Evolutionary conservation across 805 yeast species (phyloP).

Genomic region (Sugiyamaella chiloensis): DNA sequence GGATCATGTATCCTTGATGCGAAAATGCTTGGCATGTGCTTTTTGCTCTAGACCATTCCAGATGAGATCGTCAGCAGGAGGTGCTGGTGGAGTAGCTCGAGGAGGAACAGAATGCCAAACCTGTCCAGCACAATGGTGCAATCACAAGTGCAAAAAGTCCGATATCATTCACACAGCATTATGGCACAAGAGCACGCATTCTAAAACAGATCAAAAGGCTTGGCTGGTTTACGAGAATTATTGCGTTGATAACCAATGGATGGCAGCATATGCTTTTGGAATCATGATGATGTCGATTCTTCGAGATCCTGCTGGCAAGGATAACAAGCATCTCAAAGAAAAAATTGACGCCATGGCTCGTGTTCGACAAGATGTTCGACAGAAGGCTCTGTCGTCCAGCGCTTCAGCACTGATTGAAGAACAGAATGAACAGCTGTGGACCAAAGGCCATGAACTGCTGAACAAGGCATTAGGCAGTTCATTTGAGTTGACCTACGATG

Average conservation of each 20-base stretch:
- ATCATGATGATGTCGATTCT: slow-evolving; percentile 48
- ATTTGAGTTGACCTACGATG: slow-evolving; percentile 44
- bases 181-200: slow-evolving; percentile 49
- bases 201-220: slow-evolving; percentile 32
- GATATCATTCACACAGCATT: slow-evolving; percentile 53
- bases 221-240: slow-evolving; percentile 58
- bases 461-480: slow-evolving; percentile 41
- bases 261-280: slow-evolving; percentile 64
- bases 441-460: slow-evolving; percentile 52
- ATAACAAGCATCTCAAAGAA: slow-evolving; percentile 30
- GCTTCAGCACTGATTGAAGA: slow-evolving; percentile 48
- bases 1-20: slow-evolving; percentile 57
- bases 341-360: slow-evolving; percentile 64
- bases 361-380: slow-evolving; percentile 64
- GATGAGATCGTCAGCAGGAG: slow-evolving; percentile 24
- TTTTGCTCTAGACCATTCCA: slow-evolving; percentile 61
- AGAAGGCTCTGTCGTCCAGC: slow-evolving; percentile 47
- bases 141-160: slow-evolving; percentile 52
- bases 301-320: slow-evolving; percentile 41
- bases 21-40: slow-evolving; percentile 64
- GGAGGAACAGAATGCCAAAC: slow-evolving; percentile 54
- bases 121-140: slow-evolving; percentile 72
- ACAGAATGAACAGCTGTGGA: slow-evolving; percentile 58
- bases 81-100: slow-evolving; percentile 35
- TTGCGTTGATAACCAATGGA: slow-evolving; percentile 64